phyloP scores from a whole-genome alignment of 2,329 filamentous ascomycete species.

The Diaporthe helianthi region DNA sequence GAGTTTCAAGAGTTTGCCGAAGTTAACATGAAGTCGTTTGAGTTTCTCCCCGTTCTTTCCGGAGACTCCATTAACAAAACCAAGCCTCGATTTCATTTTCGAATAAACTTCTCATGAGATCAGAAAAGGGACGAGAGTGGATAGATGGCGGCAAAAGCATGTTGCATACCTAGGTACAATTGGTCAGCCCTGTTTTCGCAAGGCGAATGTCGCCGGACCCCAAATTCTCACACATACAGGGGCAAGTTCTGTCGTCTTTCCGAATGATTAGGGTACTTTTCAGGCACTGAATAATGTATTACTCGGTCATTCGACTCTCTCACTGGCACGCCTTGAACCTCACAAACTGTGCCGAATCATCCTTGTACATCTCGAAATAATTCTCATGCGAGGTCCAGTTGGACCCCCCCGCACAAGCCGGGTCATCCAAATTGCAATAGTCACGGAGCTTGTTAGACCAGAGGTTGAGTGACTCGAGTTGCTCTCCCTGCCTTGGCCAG shows the following conservation, averaged over 20 bases:
- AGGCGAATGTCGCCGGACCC: too few species aligned
- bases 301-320: not conserved
- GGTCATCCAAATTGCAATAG: constrained; percentile 48
- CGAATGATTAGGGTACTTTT: not conserved
- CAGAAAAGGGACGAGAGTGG: not conserved
- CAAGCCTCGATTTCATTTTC: not conserved
- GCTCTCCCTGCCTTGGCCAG: constrained; percentile 42
- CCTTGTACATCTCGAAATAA: constrained; percentile 13
- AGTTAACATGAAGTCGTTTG: not conserved
- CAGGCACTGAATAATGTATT: not conserved
- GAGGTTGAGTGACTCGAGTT: constrained; percentile 41
- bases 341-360: constrained; percentile 10
- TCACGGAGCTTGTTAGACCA: constrained; percentile 41
- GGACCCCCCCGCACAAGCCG: constrained; percentile 44
- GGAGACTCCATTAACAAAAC: not conserved
- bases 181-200: too few species aligned
- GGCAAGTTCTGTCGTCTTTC: not conserved
- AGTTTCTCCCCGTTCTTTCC: not conserved
- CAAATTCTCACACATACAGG: too few species aligned
- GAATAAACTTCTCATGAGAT: not conserved
- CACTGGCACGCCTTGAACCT: constrained; percentile 5
- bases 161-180: not conserved
- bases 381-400: constrained; percentile 13
- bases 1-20: not conserved
- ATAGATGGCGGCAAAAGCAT: not conserved